These are phyloP conservation scores for Fusarium avenaceum DNA, from an alignment of 2,329 filamentous ascomycete species.

Conservation along the genomic window DNA sequence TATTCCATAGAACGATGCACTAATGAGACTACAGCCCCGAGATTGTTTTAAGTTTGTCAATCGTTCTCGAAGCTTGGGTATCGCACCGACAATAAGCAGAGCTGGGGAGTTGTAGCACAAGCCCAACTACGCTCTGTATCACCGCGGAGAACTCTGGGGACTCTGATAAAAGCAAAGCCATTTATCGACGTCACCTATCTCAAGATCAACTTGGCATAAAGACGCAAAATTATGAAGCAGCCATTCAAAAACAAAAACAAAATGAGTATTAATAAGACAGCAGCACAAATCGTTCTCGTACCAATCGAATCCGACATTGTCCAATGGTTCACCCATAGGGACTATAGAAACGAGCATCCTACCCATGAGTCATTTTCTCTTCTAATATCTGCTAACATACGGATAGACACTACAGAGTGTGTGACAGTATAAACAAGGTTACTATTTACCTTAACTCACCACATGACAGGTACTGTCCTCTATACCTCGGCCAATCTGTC, in stretches of 20 bases:
- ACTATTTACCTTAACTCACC: slow-evolving; percentile 7
- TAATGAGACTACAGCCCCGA: slow-evolving; percentile 37
- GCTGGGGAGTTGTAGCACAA: slow-evolving; percentile 27
- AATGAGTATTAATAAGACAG: slow-evolving; percentile 21
- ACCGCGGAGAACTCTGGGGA: slow-evolving; percentile 34
- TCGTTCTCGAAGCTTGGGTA: slow-evolving; percentile 13
- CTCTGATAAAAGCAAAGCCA: slow-evolving; percentile 4
- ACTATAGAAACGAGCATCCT: not conserved
- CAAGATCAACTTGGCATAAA: slow-evolving; percentile 10
- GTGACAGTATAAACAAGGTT: slow-evolving; percentile 18
- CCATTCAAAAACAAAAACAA: not conserved
- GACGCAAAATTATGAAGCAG: not conserved
- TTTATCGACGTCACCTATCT: slow-evolving; percentile 22
- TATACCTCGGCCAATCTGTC: not conserved
- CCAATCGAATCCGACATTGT: slow-evolving; percentile 10
- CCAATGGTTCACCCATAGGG: not conserved
- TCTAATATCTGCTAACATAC: slow-evolving; percentile 7
- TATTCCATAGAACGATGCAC: slow-evolving; percentile 18
- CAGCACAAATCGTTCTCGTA: slow-evolving; percentile 6
- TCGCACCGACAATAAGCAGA: slow-evolving; percentile 6
- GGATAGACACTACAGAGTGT: slow-evolving; percentile 5
- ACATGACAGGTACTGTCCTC: not conserved
- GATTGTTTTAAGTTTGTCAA: slow-evolving; percentile 18
- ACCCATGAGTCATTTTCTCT: not conserved
- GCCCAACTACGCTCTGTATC: slow-evolving; percentile 9